Conservation (phyloP, 352 stramenopile genomes). For the Phytopythium boreale region DNA sequence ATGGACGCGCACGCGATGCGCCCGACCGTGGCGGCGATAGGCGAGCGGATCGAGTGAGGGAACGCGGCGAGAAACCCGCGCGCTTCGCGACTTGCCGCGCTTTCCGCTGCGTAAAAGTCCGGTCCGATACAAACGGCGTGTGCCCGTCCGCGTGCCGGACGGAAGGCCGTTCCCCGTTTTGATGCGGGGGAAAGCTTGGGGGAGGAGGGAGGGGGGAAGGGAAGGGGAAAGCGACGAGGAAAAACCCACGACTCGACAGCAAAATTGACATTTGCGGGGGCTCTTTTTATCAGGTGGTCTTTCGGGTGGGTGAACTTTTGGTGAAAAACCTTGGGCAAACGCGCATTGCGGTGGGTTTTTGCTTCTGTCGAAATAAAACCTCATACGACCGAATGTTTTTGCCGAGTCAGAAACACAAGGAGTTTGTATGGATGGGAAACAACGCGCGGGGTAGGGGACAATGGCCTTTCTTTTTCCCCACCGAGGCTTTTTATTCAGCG, state of each 20-base stretch:
- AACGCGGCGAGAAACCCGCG: background rate
- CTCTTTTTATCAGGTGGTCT: background rate
- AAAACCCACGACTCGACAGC: slow-evolving; percentile 1
- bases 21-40: background rate
- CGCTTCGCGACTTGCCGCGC: background rate
- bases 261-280: background rate
- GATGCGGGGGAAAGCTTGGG: background rate
- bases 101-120: background rate
- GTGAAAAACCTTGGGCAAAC: slow-evolving; percentile 1
- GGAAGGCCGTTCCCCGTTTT: slow-evolving; percentile 2
- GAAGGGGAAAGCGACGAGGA: background rate
- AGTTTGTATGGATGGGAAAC: background rate
- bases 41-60: background rate
- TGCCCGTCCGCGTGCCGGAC: background rate
- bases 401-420: background rate
- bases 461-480: background rate
- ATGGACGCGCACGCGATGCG: background rate
- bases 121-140: slow-evolving; percentile 10
- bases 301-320: background rate
- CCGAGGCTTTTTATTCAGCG: background rate
- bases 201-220: background rate
- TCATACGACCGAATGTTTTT: slow-evolving; percentile 3
- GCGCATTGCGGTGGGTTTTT: background rate
- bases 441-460: background rate
- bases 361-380: background rate